Percentiles rank a stretch among this genome's conserved stretches.
These are phyloP conservation scores for Apodospora peruviana DNA, from an alignment of 495 filamentous ascomycete species.

Conservation along the genomic window DNA sequence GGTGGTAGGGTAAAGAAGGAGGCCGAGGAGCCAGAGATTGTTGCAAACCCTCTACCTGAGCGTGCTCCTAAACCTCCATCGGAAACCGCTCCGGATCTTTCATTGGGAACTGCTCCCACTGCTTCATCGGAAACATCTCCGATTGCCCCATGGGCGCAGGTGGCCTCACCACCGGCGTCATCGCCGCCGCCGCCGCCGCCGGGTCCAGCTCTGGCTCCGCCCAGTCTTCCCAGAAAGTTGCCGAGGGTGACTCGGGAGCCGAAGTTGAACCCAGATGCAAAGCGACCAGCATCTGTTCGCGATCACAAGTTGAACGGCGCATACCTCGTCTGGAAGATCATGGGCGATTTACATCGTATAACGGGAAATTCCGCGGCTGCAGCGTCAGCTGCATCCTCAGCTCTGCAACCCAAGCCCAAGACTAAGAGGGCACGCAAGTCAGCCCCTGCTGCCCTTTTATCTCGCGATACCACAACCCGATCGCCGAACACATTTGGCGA, in stretches of 20 bases:
- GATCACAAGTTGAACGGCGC: constrained; percentile 32
- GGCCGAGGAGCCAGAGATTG: too few species aligned
- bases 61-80: too few species aligned
- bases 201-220: too few species aligned
- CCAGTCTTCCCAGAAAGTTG: background rate
- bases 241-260: constrained; percentile 8
- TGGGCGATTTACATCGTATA: constrained; percentile 17
- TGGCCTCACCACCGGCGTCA: too few species aligned
- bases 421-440: constrained; percentile 24
- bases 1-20: too few species aligned
- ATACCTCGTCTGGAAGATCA: constrained; percentile 28
- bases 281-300: constrained; percentile 27
- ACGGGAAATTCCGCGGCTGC: constrained; percentile 12
- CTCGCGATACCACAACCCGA: background rate
- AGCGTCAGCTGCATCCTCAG: too few species aligned
- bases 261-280: constrained; percentile 26
- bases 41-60: too few species aligned
- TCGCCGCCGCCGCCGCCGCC: too few species aligned
- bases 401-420: constrained; percentile 2
- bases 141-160: too few species aligned
- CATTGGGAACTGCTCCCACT: too few species aligned
- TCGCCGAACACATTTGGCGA: background rate
- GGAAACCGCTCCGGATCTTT: too few species aligned
- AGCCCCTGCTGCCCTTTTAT: constrained; percentile 14
- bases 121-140: too few species aligned